Percentiles rank a stretch among this genome's conserved stretches.
phyloP scores from a whole-genome alignment of 441 rosid species.

The Aquilaria agallochum region DNA sequence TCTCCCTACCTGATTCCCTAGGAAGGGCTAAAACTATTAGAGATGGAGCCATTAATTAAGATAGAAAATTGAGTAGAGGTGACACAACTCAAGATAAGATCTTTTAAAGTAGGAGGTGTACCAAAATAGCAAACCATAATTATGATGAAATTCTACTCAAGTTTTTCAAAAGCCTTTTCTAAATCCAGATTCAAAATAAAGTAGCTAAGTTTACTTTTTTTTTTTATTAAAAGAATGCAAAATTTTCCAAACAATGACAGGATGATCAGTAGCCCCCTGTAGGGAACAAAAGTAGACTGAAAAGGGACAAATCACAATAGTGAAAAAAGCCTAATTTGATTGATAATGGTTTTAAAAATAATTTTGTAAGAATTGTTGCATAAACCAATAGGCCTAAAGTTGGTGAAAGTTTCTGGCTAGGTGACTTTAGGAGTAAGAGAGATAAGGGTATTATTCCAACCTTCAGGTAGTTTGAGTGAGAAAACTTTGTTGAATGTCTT shows the following conservation, averaged over 20 bases:
- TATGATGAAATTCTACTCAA: background rate
- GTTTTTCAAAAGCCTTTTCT: background rate
- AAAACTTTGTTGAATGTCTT: too few relatives aligned
- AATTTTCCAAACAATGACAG: too few relatives aligned
- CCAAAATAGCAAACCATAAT: too few relatives aligned
- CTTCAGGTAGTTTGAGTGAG: background rate
- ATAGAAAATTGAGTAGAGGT: background rate
- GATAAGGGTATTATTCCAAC: background rate
- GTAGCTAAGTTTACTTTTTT: background rate
- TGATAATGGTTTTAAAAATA: background rate
- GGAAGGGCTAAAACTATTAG: background rate
- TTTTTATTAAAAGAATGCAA: background rate
- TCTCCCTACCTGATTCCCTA: constrained; percentile 1
- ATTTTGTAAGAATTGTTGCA: background rate
- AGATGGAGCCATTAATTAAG: background rate
- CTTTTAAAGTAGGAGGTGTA: background rate
- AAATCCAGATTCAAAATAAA: background rate
- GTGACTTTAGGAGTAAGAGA: background rate
- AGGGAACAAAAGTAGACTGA: background rate
- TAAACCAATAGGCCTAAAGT: background rate
- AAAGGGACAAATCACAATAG: background rate
- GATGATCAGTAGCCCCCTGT: background rate
- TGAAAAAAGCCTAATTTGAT: background rate
- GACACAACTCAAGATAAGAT: background rate
- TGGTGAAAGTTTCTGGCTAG: background rate